Conservation (phyloP, 176 grass and related monocot species). For the Alopecurus myosuroides region DNA sequence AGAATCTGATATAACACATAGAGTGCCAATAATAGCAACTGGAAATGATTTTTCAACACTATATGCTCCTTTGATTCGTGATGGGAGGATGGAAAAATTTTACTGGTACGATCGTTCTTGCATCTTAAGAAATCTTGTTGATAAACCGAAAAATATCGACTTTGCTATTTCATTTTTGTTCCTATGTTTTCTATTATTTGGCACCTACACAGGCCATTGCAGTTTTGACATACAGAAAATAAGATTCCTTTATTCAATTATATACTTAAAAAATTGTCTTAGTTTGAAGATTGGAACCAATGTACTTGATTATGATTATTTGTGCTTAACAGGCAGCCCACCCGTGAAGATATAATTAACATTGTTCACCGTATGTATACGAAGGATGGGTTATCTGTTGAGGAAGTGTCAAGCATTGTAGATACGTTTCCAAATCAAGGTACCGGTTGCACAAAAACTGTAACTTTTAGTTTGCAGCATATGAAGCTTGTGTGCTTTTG, state of each 20-base stretch:
- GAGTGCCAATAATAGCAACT: constrained; percentile 79
- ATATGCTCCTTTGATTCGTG: constrained; percentile 92
- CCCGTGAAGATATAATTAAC: constrained; percentile 82
- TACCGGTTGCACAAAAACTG: constrained; percentile 16
- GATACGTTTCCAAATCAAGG: constrained; percentile 91
- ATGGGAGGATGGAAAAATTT: constrained; percentile 91
- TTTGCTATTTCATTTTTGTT: not conserved
- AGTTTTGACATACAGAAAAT: not conserved
- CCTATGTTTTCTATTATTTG: not conserved
- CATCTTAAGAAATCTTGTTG: constrained; percentile 11
- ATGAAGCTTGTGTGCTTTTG: not conserved
- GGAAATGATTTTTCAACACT: constrained; percentile 93
- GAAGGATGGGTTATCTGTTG: constrained; percentile 72
- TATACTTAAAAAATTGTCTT: not conserved
- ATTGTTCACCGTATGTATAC: constrained; percentile 86
- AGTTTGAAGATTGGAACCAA: not conserved
- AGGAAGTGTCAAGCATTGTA: constrained; percentile 64
- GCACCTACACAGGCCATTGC: not conserved
- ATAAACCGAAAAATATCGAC: not conserved
- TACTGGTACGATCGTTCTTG: constrained; percentile 64
- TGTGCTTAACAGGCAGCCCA: constrained; percentile 69
- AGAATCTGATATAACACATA: constrained; percentile 80
- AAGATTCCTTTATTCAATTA: not conserved
- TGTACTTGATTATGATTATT: not conserved
- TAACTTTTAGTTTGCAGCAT: not conserved